phyloP scores from a whole-genome alignment of 148 eudicot genomes.

The Linanthus parryae region DNA sequence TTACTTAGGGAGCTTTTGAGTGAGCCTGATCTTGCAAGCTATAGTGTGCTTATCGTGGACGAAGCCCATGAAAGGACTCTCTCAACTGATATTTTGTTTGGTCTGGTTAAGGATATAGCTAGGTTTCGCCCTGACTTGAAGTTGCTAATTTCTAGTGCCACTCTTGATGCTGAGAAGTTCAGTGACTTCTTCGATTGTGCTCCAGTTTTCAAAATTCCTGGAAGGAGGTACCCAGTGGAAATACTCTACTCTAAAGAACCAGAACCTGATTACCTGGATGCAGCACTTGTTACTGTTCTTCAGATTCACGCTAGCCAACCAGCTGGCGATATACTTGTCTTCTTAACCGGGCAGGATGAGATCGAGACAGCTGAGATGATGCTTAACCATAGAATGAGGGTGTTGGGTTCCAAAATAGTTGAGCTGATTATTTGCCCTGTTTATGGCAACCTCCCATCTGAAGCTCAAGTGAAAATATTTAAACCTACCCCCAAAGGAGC shows the following conservation, averaged over 20 bases:
- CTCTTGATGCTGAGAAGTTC: conserved; percentile 42
- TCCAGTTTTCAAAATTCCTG: conserved; percentile 42
- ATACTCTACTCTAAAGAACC: conserved; percentile 80
- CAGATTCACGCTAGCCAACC: conserved; percentile 77
- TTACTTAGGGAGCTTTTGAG: conserved; percentile 35
- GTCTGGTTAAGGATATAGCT: conserved; percentile 40
- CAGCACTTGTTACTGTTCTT: conserved; percentile 79
- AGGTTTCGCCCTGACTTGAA: conserved; percentile 34
- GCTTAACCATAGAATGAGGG: conserved; percentile 66
- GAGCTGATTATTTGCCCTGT: conserved; percentile 86
- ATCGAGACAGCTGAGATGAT: conserved; percentile 84
- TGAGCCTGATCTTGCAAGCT: conserved; percentile 37
- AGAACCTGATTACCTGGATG: conserved; percentile 89
- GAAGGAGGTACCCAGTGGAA: conserved; percentile 72
- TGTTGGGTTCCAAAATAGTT: conserved; percentile 73
- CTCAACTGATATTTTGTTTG: conserved; percentile 42
- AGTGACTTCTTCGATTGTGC: conserved; percentile 40
- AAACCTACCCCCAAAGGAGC: conserved; percentile 90
- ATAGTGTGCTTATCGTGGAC: conserved; percentile 47
- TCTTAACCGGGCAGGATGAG: conserved; percentile 84
- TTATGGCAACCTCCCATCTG: conserved; percentile 79
- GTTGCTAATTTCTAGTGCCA: conserved; percentile 45
- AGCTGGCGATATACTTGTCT: conserved; percentile 68
- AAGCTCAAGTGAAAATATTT: conserved; percentile 70
- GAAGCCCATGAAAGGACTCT: conserved; percentile 56